Evolutionary conservation across 2,329 filamentous ascomycete species (phyloP), one percentile per base, ranked within the genome.

Genomic region (Aspergillus bombycis): DNA sequence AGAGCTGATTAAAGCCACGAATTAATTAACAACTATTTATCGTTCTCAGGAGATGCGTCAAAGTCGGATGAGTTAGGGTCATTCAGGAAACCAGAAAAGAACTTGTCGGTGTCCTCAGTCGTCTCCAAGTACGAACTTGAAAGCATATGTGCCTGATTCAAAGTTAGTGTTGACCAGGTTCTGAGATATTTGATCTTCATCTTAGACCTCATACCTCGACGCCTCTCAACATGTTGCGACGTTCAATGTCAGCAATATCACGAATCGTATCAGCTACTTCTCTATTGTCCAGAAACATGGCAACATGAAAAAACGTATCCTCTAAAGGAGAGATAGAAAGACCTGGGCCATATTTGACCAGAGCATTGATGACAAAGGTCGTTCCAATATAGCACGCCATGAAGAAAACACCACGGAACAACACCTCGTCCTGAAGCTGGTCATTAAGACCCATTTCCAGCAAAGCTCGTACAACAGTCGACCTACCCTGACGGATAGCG

Each of bases 261-360:
- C 14, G 74, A 75, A 67, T 74, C 71, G 8, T 74, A 72, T 58
- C 75, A 70, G 69, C 71, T 70, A 50, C 76, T 72, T 23, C 72
- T 74, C 3, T 71, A 75, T 43, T 66, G 74, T 19, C 69, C 65
- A 8, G 64, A 67, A 6, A 58, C 75, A 6, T 66, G 64, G 16
- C 61, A 60, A 32, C 58, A 63, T 48, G 66, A 67, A 34, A 67
- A 70, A 64, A 28, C 67, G 74, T 32, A 62, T 67, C 9, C 61
- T 69, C 23, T 70, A 73, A 2, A 63, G 66, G 1, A 48, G 77
- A 32, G 71, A 71, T 16, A 61, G 61, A 4, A 55, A 73, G 11
- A 50, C 66, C 28, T 72, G 72, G 71, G 71, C 77, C 1, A 76
- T 79, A 61, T 71, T 74, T 58, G 62, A 67, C 58, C 60, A 53